phyloP scores from a whole-genome alignment of 345 rosid genomes.

The Syzygium aromaticum region DNA sequence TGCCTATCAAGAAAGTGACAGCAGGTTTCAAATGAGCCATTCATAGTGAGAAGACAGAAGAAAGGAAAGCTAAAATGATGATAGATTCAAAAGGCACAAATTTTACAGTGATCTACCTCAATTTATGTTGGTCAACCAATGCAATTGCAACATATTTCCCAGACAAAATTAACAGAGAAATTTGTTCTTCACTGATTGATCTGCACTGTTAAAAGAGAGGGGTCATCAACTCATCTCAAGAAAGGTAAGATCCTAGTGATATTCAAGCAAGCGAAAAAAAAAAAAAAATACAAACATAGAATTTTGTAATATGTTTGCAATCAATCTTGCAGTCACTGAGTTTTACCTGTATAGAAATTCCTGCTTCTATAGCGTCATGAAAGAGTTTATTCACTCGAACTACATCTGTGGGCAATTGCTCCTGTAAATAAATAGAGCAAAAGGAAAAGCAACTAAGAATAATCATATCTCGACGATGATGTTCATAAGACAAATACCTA shows the following conservation, averaged over 20 bases:
- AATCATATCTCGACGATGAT: background rate
- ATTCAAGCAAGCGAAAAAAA: background rate
- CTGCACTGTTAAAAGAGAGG: slow-evolving; percentile 71
- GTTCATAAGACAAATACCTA: background rate
- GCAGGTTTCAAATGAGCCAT: background rate
- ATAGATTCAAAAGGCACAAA: background rate
- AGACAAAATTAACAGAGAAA: slow-evolving; percentile 60
- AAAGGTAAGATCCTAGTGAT: background rate
- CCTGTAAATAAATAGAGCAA: slow-evolving; percentile 28
- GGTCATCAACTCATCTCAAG: slow-evolving; percentile 13
- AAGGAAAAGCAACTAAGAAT: background rate
- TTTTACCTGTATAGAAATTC: slow-evolving; percentile 66
- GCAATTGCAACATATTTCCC: slow-evolving; percentile 86
- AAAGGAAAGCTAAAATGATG: background rate
- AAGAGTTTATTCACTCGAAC: slow-evolving; percentile 79
- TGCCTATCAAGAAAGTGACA: background rate
- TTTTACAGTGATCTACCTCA: slow-evolving; percentile 29
- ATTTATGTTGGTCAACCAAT: slow-evolving; percentile 81
- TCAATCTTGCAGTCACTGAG: background rate
- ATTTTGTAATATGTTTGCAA: background rate
- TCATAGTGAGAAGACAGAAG: background rate
- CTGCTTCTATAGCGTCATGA: slow-evolving; percentile 56
- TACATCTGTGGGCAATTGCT: slow-evolving; percentile 79
- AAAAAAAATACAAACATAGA: background rate
- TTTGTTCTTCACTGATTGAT: slow-evolving; percentile 57